Percentiles rank a stretch among this genome's conserved stretches.
Evolutionary conservation across 169 alveolate species (phyloP).

Genomic region (Plasmodium falciparum): DNA sequence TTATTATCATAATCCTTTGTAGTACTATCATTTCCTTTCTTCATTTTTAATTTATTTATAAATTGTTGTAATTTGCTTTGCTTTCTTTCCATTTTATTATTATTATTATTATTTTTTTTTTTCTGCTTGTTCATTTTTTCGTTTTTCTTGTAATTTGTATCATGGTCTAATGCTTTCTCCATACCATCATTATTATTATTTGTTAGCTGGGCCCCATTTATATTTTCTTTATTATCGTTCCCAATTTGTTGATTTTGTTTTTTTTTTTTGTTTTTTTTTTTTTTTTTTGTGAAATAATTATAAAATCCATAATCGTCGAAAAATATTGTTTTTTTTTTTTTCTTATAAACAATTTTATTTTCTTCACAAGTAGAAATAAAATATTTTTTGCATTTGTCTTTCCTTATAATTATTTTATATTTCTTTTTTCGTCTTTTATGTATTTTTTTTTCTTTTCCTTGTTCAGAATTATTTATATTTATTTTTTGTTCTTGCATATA

Average conservation of each 20-base stretch:
- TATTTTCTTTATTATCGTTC: background rate
- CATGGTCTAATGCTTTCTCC: background rate
- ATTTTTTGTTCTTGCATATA: no score
- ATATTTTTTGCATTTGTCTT: background rate
- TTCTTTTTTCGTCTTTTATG: background rate
- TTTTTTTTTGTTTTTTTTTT: background rate
- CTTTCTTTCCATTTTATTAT: background rate
- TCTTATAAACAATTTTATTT: slow-evolving; percentile 24
- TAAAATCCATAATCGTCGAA: slow-evolving; percentile 31
- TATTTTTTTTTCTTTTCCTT: no score
- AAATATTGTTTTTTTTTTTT: background rate
- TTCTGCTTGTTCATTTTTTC: background rate
- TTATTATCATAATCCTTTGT: background rate
- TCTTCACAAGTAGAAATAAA: background rate
- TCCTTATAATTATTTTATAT: background rate
- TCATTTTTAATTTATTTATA: background rate
- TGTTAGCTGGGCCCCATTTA: background rate
- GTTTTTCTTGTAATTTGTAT: background rate
- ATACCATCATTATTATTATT: background rate
- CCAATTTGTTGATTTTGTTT: no score
- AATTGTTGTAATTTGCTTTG: background rate
- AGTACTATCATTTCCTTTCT: background rate
- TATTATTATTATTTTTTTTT: background rate
- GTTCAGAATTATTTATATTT: no score
- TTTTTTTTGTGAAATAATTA: slow-evolving; percentile 15